Evolutionary conservation across 306 rosid species (phyloP).

Genomic region (Prosopis cineraria): DNA sequence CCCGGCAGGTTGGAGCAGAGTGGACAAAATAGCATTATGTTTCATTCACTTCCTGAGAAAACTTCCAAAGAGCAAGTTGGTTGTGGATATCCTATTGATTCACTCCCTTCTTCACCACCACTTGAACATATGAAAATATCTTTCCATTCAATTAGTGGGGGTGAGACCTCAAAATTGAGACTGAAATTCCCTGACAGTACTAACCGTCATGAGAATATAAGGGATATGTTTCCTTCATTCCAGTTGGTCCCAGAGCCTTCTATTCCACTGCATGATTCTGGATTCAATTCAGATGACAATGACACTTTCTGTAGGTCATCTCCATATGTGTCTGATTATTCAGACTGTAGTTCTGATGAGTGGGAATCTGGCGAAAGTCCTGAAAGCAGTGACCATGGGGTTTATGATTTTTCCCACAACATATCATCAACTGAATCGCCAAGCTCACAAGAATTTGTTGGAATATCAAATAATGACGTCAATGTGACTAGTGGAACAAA

Average conservation of each 20-base stretch:
- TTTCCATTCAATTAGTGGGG: constrained; percentile 69
- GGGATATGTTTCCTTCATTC: constrained; percentile 78
- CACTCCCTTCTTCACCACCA: constrained; percentile 88
- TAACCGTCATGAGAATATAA: constrained; percentile 57
- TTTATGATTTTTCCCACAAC: constrained; percentile 53
- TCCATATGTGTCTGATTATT: constrained; percentile 66
- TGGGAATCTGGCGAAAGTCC: constrained; percentile 83
- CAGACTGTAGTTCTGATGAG: constrained; percentile 73
- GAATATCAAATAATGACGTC: constrained; percentile 39
- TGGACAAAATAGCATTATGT: constrained; percentile 36
- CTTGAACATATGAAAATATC: constrained; percentile 95
- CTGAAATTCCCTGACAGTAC: constrained; percentile 78
- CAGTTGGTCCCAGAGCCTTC: constrained; percentile 82
- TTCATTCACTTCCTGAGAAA: constrained; percentile 43
- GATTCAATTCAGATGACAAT: constrained; percentile 70
- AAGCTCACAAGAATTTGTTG: constrained; percentile 44
- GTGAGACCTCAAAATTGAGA: constrained; percentile 71
- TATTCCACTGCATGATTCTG: constrained; percentile 59
- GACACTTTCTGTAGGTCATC: constrained; percentile 97
- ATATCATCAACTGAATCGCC: constrained; percentile 53
- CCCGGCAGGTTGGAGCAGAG: constrained; percentile 53
- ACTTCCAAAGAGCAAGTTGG: constrained; percentile 49
- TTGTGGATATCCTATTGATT: constrained; percentile 48
- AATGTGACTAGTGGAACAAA: constrained; percentile 34
- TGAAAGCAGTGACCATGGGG: constrained; percentile 52